Percentiles rank a stretch among this genome's conserved stretches.
Conservation (phyloP, 2,329 filamentous ascomycete species). For the Colletotrichum karsti region DNA sequence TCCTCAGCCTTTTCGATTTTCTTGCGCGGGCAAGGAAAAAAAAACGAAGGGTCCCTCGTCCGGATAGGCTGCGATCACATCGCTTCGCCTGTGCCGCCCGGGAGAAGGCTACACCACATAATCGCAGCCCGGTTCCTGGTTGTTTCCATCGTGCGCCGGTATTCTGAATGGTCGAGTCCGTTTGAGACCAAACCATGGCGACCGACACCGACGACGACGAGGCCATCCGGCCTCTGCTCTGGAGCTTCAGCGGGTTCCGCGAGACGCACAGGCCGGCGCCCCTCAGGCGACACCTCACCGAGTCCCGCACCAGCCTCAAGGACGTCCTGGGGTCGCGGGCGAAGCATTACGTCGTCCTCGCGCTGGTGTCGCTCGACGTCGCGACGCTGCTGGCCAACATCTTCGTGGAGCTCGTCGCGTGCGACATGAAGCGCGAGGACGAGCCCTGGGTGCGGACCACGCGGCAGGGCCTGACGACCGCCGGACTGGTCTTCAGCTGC, state of each 20-base stretch:
- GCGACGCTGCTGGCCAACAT: slow-evolving; percentile 54
- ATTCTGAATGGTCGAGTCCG: background rate
- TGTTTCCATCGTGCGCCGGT: no score
- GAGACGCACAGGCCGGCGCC: slow-evolving; percentile 21
- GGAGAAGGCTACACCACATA: background rate
- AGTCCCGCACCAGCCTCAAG: slow-evolving; percentile 21
- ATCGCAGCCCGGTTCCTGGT: background rate
- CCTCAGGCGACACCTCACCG: slow-evolving; percentile 19
- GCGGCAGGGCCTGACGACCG: slow-evolving; percentile 52
- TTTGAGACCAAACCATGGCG: slow-evolving; percentile 4
- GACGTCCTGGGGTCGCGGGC: slow-evolving; percentile 38
- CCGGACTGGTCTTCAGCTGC: slow-evolving; percentile 68
- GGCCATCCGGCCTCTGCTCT: slow-evolving; percentile 18
- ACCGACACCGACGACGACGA: slow-evolving; percentile 18
- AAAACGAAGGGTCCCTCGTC: background rate
- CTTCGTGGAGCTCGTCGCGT: slow-evolving; percentile 57
- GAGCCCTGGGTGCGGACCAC: slow-evolving; percentile 51
- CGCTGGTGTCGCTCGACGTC: slow-evolving; percentile 55
- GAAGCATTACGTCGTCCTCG: slow-evolving; percentile 56
- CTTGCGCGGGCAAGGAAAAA: background rate
- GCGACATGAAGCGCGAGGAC: slow-evolving; percentile 50
- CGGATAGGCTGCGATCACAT: slow-evolving; percentile 13
- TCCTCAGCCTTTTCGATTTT: background rate
- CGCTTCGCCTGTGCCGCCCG: background rate
- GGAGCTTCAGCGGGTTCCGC: slow-evolving; percentile 27